Conservation (phyloP, 2,329 filamentous ascomycete genomes). For the Claviceps africana region DNA sequence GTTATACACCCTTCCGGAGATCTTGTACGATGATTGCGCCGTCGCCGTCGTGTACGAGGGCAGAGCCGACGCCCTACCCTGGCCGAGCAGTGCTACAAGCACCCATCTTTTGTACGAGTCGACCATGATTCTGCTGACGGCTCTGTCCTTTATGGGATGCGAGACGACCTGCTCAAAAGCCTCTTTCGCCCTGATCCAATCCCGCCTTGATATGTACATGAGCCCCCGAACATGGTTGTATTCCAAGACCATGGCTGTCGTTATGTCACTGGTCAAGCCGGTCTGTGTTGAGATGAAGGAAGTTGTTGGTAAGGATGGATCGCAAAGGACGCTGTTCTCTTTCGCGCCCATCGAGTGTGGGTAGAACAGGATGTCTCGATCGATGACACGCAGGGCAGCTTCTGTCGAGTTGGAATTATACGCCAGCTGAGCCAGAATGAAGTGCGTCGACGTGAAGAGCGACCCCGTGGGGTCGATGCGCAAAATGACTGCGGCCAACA, state of each 20-base stretch:
- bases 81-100: constrained; percentile 56
- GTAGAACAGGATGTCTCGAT: constrained; percentile 52
- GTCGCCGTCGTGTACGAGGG: constrained; percentile 41
- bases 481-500: constrained; percentile 40
- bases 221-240: constrained; percentile 54
- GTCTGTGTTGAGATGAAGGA: constrained; percentile 46
- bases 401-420: constrained; percentile 39
- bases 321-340: constrained; percentile 29
- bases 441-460: constrained; percentile 51
- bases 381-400: constrained; percentile 45
- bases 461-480: constrained; percentile 52
- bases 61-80: constrained; percentile 42
- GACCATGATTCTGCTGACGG: constrained; percentile 63
- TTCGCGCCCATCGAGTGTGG: constrained; percentile 30
- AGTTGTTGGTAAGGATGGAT: constrained; percentile 28
- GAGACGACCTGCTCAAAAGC: constrained; percentile 53
- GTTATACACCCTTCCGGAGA: constrained; percentile 55
- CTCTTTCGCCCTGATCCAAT: constrained; percentile 48
- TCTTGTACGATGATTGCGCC: constrained; percentile 42
- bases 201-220: constrained; percentile 44
- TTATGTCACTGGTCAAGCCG: constrained; percentile 42
- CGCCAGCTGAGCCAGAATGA: constrained; percentile 43
- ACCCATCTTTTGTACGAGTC: constrained; percentile 91
- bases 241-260: constrained; percentile 41
- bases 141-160: constrained; percentile 47